These are phyloP conservation scores for Hortaea werneckii DNA, from an alignment of 2,329 filamentous ascomycete species.

Conservation along the genomic window DNA sequence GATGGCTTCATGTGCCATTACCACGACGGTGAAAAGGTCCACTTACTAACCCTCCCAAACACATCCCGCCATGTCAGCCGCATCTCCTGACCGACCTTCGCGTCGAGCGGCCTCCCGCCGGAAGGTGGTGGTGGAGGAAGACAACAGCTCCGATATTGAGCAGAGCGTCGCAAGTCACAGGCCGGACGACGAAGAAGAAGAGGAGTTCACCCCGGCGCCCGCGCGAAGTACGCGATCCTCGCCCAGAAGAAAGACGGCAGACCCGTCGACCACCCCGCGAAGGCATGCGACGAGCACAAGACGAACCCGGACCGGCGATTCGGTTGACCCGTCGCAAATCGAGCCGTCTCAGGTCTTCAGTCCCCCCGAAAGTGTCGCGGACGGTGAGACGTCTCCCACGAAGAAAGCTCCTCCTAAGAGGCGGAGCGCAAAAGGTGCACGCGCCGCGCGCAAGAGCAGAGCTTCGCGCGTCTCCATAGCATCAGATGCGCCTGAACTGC, in stretches of 20 bases:
- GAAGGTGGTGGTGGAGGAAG: conserved; percentile 66
- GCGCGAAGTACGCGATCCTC: conserved; percentile 48
- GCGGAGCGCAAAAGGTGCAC: conserved; percentile 45
- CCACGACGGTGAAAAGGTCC: too few relatives aligned
- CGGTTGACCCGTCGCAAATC: conserved; percentile 50
- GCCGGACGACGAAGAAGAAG: conserved; percentile 54
- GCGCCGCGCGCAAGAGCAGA: conserved; percentile 30
- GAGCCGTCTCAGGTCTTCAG: conserved; percentile 55
- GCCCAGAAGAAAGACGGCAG: conserved; percentile 43
- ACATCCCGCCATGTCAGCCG: conserved; percentile 12
- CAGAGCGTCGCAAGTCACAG: conserved; percentile 44
- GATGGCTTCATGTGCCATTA: too few relatives aligned
- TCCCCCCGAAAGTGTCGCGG: conserved; percentile 41
- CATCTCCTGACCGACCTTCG: conserved; percentile 42
- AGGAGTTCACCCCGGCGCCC: conserved; percentile 71
- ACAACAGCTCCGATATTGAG: conserved; percentile 49
- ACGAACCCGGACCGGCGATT: conserved; percentile 39
- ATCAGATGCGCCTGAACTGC: conserved; percentile 25
- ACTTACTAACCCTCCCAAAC: too few relatives aligned
- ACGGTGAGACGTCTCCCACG: conserved; percentile 43
- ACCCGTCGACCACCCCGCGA: conserved; percentile 38
- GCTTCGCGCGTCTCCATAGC: conserved; percentile 30
- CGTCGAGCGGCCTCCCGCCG: conserved; percentile 55
- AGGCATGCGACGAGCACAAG: conserved; percentile 30
- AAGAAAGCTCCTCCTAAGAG: conserved; percentile 58